phyloP scores from a whole-genome alignment of 805 yeast species.

The Barnettozyma botsteinii region DNA sequence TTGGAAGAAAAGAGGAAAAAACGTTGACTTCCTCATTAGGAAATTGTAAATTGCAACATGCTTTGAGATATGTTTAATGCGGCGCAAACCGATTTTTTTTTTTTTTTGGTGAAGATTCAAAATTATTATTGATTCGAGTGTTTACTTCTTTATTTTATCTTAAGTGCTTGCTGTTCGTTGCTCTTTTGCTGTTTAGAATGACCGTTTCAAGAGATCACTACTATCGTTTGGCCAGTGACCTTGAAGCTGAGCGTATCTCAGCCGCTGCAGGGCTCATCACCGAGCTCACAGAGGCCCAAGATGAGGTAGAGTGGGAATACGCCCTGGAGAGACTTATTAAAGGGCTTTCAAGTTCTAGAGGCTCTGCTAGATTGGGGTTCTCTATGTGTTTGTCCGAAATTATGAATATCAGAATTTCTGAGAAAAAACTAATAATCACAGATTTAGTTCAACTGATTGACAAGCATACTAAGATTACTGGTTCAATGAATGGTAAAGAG shows the following conservation, averaged over 20 bases:
- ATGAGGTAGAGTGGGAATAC: slow-evolving; percentile 67
- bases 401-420: slow-evolving; percentile 31
- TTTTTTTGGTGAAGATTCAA: too few species aligned
- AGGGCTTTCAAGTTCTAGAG: slow-evolving; percentile 79
- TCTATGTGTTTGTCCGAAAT: slow-evolving; percentile 82
- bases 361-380: slow-evolving; percentile 80
- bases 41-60: not conserved
- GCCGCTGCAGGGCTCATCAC: slow-evolving; percentile 64
- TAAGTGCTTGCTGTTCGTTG: not conserved
- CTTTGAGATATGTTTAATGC: not conserved
- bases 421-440: slow-evolving; percentile 31
- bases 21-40: slow-evolving; percentile 18
- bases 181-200: slow-evolving; percentile 23
- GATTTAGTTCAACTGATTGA: slow-evolving; percentile 33
- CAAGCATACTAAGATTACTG: slow-evolving; percentile 32
- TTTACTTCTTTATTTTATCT: not conserved
- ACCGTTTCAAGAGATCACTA: slow-evolving; percentile 68
- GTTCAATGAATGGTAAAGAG: slow-evolving; percentile 67
- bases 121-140: too few species aligned
- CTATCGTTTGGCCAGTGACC: slow-evolving; percentile 71
- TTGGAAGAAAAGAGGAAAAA: not conserved
- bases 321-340: slow-evolving; percentile 72
- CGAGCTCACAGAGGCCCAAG: slow-evolving; percentile 43
- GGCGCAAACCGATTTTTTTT: not conserved
- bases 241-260: slow-evolving; percentile 61